These are phyloP conservation scores for Zanthoxylum bungeanum DNA, from an alignment of 345 rosid species.

Conservation along the genomic window DNA sequence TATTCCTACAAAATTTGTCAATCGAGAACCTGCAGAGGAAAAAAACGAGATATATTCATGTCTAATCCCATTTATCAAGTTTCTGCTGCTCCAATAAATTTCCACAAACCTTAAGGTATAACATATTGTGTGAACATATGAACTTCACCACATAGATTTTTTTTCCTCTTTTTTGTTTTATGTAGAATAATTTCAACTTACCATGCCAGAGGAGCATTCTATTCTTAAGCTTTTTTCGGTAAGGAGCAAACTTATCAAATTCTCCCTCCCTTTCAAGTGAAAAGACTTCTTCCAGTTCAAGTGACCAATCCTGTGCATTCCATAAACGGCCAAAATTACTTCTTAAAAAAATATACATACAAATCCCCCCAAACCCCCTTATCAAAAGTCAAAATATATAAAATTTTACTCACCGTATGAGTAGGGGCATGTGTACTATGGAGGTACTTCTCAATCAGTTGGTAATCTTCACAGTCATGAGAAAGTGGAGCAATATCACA, in stretches of 20 bases:
- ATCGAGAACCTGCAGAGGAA: conserved; percentile 68
- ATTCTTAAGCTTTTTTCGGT: conserved; percentile 62
- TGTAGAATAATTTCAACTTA: too few relatives aligned
- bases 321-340: conserved; percentile 9
- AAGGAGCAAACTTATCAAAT: conserved; percentile 73
- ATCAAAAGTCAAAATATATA: not conserved
- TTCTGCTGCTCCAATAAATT: not conserved
- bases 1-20: conserved; percentile 93
- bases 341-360: not conserved
- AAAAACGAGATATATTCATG: not conserved
- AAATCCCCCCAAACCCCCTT: not conserved
- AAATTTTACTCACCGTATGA: conserved; percentile 56
- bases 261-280: conserved; percentile 91
- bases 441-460: conserved; percentile 73
- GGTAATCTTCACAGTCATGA: conserved; percentile 80
- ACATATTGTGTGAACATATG: not conserved
- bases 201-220: conserved; percentile 99
- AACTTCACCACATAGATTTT: not conserved
- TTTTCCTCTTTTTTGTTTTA: too few relatives aligned
- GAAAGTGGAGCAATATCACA: conserved; percentile 73
- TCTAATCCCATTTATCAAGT: not conserved
- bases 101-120: not conserved
- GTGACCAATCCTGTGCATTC: conserved; percentile 71
- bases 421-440: conserved; percentile 89
- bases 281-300: conserved; percentile 90